Percentiles rank a stretch among this genome's conserved stretches.
These are phyloP conservation scores for Eustoma russellianum DNA, from an alignment of 257 asterid genomes.

Conservation along the genomic window DNA sequence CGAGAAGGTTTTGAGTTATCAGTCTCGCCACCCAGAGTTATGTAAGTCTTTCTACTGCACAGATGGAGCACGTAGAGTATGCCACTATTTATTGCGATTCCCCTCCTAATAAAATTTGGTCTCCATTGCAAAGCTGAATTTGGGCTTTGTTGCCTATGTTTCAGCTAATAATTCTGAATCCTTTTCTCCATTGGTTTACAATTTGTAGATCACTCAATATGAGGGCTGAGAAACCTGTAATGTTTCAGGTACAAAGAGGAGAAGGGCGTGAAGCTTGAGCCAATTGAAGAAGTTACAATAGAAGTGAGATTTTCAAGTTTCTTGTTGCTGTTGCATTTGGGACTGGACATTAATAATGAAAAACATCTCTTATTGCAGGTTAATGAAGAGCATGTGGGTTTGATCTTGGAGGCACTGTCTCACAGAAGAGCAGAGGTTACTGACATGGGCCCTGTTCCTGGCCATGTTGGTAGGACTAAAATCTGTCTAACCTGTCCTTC, in stretches of 20 bases:
- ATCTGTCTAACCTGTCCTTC: conserved; percentile 91
- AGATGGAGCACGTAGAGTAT: not conserved
- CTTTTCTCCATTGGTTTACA: not conserved
- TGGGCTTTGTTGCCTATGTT: not conserved
- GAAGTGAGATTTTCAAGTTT: conserved; percentile 44
- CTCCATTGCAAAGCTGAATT: not conserved
- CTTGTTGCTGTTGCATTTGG: conserved; percentile 12
- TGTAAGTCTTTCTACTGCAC: conserved; percentile 53
- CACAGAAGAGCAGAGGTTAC: conserved; percentile 85
- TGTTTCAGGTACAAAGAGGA: conserved; percentile 68
- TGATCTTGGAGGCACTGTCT: conserved; percentile 92
- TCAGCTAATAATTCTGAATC: not conserved
- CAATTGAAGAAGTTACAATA: conserved; percentile 97
- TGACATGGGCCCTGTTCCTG: conserved; percentile 98
- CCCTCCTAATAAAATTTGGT: not conserved
- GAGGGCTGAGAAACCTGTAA: not conserved
- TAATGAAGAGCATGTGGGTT: conserved; percentile 93
- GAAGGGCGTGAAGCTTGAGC: conserved; percentile 78
- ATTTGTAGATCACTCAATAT: not conserved
- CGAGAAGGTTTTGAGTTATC: conserved; percentile 98
- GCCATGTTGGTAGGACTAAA: conserved; percentile 81
- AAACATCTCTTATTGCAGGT: conserved; percentile 39
- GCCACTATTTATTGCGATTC: not conserved
- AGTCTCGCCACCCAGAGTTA: conserved; percentile 97
- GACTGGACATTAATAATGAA: conserved; percentile 12